Evolutionary conservation across 2,329 filamentous ascomycete genomes (phyloP).

Genomic region (Neobulgaria alba): DNA sequence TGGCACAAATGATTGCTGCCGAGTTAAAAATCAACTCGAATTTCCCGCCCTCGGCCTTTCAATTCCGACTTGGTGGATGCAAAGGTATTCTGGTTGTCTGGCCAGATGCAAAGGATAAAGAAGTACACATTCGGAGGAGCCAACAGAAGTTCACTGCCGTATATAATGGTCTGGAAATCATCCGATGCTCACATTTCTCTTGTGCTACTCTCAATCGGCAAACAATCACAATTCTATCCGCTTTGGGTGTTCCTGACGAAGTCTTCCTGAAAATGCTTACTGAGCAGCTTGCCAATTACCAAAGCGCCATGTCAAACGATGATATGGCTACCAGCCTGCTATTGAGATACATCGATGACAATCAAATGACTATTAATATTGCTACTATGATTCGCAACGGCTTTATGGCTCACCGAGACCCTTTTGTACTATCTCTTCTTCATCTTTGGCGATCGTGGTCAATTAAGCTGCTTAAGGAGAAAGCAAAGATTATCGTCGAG

Average conservation of each 20-base stretch:
- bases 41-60: conserved; percentile 70
- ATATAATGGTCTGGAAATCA: conserved; percentile 73
- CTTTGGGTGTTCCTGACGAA: conserved; percentile 59
- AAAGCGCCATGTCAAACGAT: conserved; percentile 60
- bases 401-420: conserved; percentile 67
- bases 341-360: conserved; percentile 72
- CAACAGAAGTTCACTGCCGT: conserved; percentile 77
- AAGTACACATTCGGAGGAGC: conserved; percentile 72
- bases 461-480: conserved; percentile 84
- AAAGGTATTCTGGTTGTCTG: conserved; percentile 82
- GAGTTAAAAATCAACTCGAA: conserved; percentile 56
- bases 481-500: conserved; percentile 74
- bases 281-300: conserved; percentile 58
- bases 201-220: conserved; percentile 82
- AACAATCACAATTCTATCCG: conserved; percentile 75
- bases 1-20: conserved; percentile 64
- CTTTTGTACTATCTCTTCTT: conserved; percentile 73
- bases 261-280: conserved; percentile 62
- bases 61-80: conserved; percentile 86
- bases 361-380: conserved; percentile 67
- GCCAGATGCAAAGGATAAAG: conserved; percentile 53
- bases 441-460: conserved; percentile 84
- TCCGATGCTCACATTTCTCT: conserved; percentile 68
- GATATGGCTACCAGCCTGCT: conserved; percentile 58
- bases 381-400: conserved; percentile 70